A percentile compares a stretch with the other conserved stretches of the same genome.
These are phyloP conservation scores for Climacium dendroides DNA, from an alignment of 225 moss, liverwort and hornwort genomes.

Conservation along the genomic window DNA sequence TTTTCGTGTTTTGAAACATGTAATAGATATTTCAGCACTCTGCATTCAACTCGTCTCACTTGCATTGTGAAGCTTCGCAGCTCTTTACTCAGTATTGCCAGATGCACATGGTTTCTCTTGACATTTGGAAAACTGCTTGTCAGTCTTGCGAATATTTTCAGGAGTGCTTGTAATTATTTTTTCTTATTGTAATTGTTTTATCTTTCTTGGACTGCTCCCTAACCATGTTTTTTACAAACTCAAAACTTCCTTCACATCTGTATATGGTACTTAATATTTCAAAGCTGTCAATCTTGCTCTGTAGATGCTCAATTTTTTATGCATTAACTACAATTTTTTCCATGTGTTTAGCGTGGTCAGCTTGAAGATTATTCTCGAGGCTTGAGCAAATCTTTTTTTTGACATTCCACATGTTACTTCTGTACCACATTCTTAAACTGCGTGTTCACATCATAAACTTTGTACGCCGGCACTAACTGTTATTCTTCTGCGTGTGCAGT, in stretches of 20 bases:
- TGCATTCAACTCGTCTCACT: background rate
- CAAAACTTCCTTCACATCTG: background rate
- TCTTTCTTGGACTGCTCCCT: background rate
- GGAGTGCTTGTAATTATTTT: background rate
- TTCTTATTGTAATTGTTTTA: background rate
- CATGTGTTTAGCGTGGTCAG: background rate
- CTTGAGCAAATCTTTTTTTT: background rate
- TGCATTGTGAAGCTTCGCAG: background rate
- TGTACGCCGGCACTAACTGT: background rate
- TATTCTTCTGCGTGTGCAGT: constrained; percentile 28
- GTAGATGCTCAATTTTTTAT: background rate
- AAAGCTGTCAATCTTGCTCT: background rate
- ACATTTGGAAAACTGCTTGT: background rate
- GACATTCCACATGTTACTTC: background rate
- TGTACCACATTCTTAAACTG: background rate
- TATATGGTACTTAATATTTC: background rate
- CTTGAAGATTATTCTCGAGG: background rate
- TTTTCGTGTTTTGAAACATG: background rate
- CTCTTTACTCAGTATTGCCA: background rate
- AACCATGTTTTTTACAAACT: background rate
- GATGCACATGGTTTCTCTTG: background rate
- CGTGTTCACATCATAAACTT: background rate
- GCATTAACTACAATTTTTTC: background rate
- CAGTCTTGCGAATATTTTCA: background rate
- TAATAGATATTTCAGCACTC: background rate